A percentile compares a stretch with the other conserved stretches of the same genome.
Conservation (phyloP, 2,329 filamentous ascomycete species). For the Chrysoporthe cubensis region DNA sequence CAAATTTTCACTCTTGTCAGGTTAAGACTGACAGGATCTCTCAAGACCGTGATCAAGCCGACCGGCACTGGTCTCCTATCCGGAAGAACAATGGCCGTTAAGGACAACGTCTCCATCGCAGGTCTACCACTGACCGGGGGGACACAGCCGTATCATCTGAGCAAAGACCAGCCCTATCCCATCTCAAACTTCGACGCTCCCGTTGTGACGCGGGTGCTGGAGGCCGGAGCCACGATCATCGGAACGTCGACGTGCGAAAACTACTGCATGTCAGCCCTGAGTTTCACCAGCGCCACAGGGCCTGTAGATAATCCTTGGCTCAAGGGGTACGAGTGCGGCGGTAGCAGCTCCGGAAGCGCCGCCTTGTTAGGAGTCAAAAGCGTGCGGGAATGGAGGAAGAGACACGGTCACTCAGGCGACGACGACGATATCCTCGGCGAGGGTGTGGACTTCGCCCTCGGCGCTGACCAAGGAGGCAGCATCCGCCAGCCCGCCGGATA, state of each 20-base stretch:
- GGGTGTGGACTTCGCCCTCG: conserved; percentile 41
- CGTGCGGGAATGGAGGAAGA: conserved; percentile 23
- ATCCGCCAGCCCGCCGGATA: conserved; percentile 45
- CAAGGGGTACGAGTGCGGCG: conserved; percentile 28
- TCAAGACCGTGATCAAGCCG: conserved; percentile 19
- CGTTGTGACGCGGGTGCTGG: conserved; percentile 28
- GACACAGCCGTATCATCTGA: conserved; percentile 28
- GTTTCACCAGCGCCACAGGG: conserved; percentile 30
- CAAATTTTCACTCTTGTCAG: not conserved
- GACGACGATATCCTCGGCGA: conserved; percentile 31
- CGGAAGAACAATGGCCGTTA: conserved; percentile 29
- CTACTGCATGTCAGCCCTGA: conserved; percentile 30
- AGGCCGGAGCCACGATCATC: conserved; percentile 28
- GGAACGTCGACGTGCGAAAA: conserved; percentile 32
- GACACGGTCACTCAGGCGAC: conserved; percentile 16
- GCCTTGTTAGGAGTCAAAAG: conserved; percentile 36
- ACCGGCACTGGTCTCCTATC: conserved; percentile 23
- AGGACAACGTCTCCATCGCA: conserved; percentile 32
- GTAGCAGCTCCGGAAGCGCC: conserved; percentile 41
- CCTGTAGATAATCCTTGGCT: conserved; percentile 31
- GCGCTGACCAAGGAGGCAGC: conserved; percentile 45
- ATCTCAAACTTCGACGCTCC: conserved; percentile 29
- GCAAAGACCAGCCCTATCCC: conserved; percentile 25
- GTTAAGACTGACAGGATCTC: not conserved
- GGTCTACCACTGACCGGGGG: conserved; percentile 30